Base-by-base conservation (phyloP, 805 yeast species). In the Tetrapisispora fleetii region DNA sequence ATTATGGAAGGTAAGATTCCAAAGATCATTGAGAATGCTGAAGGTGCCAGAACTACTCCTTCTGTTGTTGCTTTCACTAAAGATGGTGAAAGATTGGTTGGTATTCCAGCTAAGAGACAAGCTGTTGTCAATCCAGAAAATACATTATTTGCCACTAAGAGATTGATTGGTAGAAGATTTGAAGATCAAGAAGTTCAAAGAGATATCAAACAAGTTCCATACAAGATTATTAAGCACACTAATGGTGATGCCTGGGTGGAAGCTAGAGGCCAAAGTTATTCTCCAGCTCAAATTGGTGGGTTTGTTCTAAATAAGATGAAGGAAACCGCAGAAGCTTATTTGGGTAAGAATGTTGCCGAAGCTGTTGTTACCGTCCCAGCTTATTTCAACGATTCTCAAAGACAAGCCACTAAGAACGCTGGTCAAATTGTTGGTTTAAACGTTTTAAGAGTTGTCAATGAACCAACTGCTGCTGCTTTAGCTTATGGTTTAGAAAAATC, bases 381-480 rank as follows among this genome's bases (percentile, higher is more conserved):
- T 49, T 86, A 86, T 72, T 86, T 86, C 77, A 87, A 85, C 68
- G 95, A 86, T 72, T 91, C 95, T 53, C 95, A 86, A 74, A 82
- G 95, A 74, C 95, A 86, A 70, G 95, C 95, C 56, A 86, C 95
- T 50, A 86, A 86, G 75, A 95, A 86, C 68, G 95, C 95, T 40
- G 45, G 49, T 75, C 78, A 83, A 53, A 86, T 86, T 76, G 95
- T 95, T 45, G 95, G 95, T 61, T 76, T 86, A 67, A 85, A 83
- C 67, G 87, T 86, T 55, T 74, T 86, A 70, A 83, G 95, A 77
- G 85, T 86, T 59, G 91, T 86, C 54, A 86, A 86, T 68, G 95
- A 86, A 76, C 95, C 95, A 62, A 89, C 97, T 52, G 97, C 97
- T 43, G 97, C 97, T 58, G 97, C 97, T 48, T 87, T 89, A 70